Evolutionary conservation across 2,329 filamentous ascomycete genomes (phyloP).

Genomic region (Dactylellina parvicollis): DNA sequence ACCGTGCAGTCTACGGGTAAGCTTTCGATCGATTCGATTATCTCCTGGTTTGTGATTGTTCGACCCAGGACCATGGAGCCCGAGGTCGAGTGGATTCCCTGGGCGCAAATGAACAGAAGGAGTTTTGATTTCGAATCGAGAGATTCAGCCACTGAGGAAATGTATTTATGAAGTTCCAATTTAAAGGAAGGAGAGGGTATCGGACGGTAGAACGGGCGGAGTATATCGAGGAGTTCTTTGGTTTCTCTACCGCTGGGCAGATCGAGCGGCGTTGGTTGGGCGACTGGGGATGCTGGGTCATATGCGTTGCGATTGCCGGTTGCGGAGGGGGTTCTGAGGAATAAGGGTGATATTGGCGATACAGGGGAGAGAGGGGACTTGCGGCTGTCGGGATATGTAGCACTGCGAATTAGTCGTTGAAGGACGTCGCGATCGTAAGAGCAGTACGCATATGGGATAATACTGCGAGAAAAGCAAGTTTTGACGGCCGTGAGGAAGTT

Average conservation of each 20-base stretch:
- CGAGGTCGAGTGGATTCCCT: constrained; percentile 17
- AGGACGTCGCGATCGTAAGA: constrained; percentile 8
- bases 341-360: background rate
- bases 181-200: constrained; percentile 2
- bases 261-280: background rate
- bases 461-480: constrained; percentile 23
- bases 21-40: constrained; percentile 29
- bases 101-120: constrained; percentile 23
- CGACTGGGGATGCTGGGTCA: background rate
- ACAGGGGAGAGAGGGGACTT: background rate
- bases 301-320: background rate
- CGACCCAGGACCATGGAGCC: constrained; percentile 25
- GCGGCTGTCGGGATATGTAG: background rate
- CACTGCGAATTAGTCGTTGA: background rate
- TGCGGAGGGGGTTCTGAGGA: background rate
- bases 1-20: constrained; percentile 25
- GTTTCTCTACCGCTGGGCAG: constrained; percentile 3
- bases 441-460: constrained; percentile 17
- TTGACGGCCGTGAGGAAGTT: constrained; percentile 26
- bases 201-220: constrained; percentile 23
- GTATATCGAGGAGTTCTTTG: constrained; percentile 26
- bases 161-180: constrained; percentile 20
- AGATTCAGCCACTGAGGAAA: background rate
- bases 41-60: constrained; percentile 20
- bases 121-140: constrained; percentile 10